Conservation (phyloP, 2,329 filamentous ascomycete genomes). For the Penicillium nordicum region DNA sequence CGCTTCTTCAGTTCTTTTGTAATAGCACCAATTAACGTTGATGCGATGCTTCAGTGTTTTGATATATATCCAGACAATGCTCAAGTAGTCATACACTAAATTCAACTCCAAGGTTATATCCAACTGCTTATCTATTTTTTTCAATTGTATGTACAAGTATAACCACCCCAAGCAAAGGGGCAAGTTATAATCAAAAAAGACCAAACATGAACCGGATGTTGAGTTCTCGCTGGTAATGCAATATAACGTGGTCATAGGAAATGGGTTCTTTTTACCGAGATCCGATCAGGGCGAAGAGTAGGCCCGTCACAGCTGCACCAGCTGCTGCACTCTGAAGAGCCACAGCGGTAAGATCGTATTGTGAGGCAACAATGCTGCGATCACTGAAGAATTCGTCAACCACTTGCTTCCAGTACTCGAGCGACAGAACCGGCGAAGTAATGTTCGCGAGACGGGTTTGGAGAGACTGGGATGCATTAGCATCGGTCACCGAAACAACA, state of each 20-base stretch:
- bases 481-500: neutral
- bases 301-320: conserved; percentile 60
- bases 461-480: conserved; percentile 12
- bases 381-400: conserved; percentile 64
- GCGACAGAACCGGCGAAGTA: conserved; percentile 25
- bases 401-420: conserved; percentile 49
- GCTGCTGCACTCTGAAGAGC: conserved; percentile 64
- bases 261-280: conserved; percentile 33
- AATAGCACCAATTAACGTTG: neutral
- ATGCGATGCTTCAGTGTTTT: neutral
- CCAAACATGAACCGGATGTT: neutral
- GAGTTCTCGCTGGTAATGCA: neutral
- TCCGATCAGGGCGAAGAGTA: conserved; percentile 51
- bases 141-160: conserved; percentile 21
- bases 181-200: conserved; percentile 5
- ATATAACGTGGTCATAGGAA: conserved; percentile 13
- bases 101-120: conserved; percentile 1
- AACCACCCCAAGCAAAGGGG: neutral
- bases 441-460: conserved; percentile 25
- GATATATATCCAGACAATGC: neutral
- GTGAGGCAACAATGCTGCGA: conserved; percentile 59
- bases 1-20: neutral
- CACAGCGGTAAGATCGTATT: conserved; percentile 68
- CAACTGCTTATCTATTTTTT: conserved; percentile 15
- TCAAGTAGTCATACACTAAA: conserved; percentile 14